Conservation (phyloP, 2,329 filamentous ascomycete species). For the Aureobasidium mangrovei region DNA sequence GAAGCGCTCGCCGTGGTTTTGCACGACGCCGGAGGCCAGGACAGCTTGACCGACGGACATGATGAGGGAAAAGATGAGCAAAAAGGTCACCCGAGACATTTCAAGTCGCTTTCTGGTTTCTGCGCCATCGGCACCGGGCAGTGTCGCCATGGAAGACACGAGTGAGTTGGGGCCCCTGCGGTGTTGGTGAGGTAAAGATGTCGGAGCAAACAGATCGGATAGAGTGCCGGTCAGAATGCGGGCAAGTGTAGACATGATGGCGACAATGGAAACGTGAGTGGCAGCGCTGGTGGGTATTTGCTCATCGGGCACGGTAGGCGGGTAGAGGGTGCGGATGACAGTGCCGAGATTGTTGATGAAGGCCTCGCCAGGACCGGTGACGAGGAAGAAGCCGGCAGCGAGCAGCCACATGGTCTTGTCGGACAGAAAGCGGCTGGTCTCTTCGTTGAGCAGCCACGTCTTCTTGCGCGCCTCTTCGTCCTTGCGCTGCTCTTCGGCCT, state of each 20-base stretch:
- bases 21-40: slow-evolving; percentile 65
- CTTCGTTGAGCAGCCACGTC: slow-evolving; percentile 81
- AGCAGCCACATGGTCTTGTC: slow-evolving; percentile 97
- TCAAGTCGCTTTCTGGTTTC: slow-evolving; percentile 35
- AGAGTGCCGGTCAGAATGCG: slow-evolving; percentile 83
- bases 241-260: slow-evolving; percentile 80
- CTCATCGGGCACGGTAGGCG: slow-evolving; percentile 38
- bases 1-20: slow-evolving; percentile 69
- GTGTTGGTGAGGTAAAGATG: slow-evolving; percentile 45
- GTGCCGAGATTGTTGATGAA: slow-evolving; percentile 98
- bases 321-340: slow-evolving; percentile 77
- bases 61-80: slow-evolving; percentile 64
- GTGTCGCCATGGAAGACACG: slow-evolving; percentile 32
- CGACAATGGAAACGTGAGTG: slow-evolving; percentile 89
- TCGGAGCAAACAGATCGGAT: slow-evolving; percentile 73
- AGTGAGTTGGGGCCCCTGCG: slow-evolving; percentile 39
- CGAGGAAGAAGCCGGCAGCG: slow-evolving; percentile 81
- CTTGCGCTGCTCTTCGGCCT: slow-evolving; percentile 37
- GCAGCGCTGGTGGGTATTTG: slow-evolving; percentile 52
- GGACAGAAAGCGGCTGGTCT: slow-evolving; percentile 73
- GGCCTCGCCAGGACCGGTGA: slow-evolving; percentile 90
- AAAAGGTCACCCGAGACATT: slow-evolving; percentile 70
- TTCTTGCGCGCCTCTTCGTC: slow-evolving; percentile 63
- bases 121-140: slow-evolving; percentile 19
- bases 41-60: slow-evolving; percentile 66